A percentile compares a stretch with the other conserved stretches of the same genome.
Evolutionary conservation across 495 filamentous ascomycete genomes (phyloP).

Genomic region (Aspergillus sclerotiicarbonarius): DNA sequence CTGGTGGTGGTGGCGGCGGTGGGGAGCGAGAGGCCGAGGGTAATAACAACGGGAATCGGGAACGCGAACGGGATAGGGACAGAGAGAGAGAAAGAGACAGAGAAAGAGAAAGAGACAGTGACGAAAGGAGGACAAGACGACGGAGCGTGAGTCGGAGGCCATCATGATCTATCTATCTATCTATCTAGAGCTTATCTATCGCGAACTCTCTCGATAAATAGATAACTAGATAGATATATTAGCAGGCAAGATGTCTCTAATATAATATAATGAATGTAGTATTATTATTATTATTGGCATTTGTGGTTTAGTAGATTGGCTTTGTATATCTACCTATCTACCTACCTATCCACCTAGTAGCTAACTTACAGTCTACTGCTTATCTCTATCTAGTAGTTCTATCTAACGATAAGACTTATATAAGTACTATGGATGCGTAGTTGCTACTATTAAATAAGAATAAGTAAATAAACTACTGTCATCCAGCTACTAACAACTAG

Average conservation of each 20-base stretch:
- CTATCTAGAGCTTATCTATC: background rate
- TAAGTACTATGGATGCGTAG: too few relatives aligned
- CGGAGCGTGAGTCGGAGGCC: background rate
- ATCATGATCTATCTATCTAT: background rate
- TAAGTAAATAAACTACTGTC: too few relatives aligned
- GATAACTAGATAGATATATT: background rate
- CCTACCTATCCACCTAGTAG: background rate
- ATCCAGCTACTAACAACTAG: too few relatives aligned
- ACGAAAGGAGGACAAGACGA: background rate
- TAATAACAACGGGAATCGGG: slow-evolving; percentile 26
- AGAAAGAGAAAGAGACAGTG: background rate
- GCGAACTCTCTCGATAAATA: background rate
- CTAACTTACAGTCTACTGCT: too few relatives aligned
- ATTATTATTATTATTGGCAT: background rate
- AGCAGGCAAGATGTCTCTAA: background rate
- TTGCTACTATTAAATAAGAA: too few relatives aligned
- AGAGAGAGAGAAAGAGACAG: background rate
- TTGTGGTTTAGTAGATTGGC: too few relatives aligned
- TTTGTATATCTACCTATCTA: too few relatives aligned
- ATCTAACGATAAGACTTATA: too few relatives aligned
- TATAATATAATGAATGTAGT: background rate
- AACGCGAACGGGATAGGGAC: slow-evolving; percentile 12
- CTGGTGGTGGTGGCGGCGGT: slow-evolving; percentile 19
- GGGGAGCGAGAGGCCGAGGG: slow-evolving; percentile 31
- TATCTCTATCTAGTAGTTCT: too few relatives aligned